Percentiles rank a stretch among this genome's conserved stretches.
Evolutionary conservation across 257 asterid genomes (phyloP).

Genomic region (Solanum sejunctum): DNA sequence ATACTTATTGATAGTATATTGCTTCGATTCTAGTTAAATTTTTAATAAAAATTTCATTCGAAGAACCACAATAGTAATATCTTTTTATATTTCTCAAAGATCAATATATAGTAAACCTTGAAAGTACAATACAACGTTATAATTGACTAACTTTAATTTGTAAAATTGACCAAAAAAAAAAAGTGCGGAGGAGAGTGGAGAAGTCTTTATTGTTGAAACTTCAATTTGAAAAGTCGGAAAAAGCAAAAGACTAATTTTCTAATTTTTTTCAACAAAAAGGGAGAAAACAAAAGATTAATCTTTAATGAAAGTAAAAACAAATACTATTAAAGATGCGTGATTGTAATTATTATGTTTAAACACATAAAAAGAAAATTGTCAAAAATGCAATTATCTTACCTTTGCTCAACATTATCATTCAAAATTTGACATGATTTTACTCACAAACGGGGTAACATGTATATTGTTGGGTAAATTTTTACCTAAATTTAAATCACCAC

Average conservation of each 20-base stretch:
- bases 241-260: background rate
- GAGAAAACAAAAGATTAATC: background rate
- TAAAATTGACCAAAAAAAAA: background rate
- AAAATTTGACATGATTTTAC: background rate
- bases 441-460: background rate
- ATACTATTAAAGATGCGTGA: background rate
- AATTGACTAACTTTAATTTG: background rate
- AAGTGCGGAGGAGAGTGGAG: background rate
- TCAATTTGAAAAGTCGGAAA: background rate
- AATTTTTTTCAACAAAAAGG: background rate
- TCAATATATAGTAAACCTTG: background rate
- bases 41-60: background rate
- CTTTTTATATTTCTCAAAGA: background rate
- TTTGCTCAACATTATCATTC: background rate
- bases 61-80: background rate
- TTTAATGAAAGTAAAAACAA: background rate
- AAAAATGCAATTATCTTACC: background rate
- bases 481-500: background rate
- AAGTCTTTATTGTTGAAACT: background rate
- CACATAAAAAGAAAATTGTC: background rate
- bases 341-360: background rate
- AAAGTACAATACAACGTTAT: background rate
- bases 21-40: background rate
- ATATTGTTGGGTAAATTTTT: background rate
- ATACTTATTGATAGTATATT: background rate